A percentile compares a stretch with the other conserved stretches of the same genome.
Conservation (phyloP, 2,329 filamentous ascomycete species). For the Phyllosticta citriasiana region DNA sequence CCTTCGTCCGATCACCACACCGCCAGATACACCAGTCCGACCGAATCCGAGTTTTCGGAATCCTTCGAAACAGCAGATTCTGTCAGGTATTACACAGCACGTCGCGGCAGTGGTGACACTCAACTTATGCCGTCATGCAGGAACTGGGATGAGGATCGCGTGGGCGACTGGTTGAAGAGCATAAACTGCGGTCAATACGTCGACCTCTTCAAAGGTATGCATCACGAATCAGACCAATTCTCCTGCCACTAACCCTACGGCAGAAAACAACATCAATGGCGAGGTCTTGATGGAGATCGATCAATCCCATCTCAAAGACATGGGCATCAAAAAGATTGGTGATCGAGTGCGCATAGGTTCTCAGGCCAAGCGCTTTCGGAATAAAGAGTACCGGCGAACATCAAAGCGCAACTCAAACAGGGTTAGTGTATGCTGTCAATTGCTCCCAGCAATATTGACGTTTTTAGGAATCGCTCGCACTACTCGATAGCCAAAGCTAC, state of each 20-base stretch:
- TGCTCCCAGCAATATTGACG: conserved; percentile 12
- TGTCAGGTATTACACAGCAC: conserved; percentile 26
- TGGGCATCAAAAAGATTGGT: conserved; percentile 96
- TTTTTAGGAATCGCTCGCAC: conserved; percentile 68
- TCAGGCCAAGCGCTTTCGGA: conserved; percentile 40
- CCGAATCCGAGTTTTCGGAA: conserved; percentile 87
- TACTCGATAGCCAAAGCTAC: conserved; percentile 57
- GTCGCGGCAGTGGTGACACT: background rate
- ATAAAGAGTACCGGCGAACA: conserved; percentile 37
- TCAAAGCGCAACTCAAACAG: conserved; percentile 63
- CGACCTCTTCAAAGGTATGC: conserved; percentile 62
- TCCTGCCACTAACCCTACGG: background rate
- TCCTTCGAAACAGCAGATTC: conserved; percentile 59
- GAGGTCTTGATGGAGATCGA: conserved; percentile 96
- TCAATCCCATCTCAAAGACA: conserved; percentile 90
- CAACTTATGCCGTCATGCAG: conserved; percentile 27
- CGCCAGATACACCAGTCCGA: conserved; percentile 63
- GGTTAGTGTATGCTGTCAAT: conserved; percentile 43
- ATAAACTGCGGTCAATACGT: conserved; percentile 95
- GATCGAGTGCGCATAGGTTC: conserved; percentile 75
- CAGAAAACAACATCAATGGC: conserved; percentile 89
- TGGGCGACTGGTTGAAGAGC: conserved; percentile 80
- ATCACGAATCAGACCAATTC: background rate
- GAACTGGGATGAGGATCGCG: conserved; percentile 79
- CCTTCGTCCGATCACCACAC: conserved; percentile 34